These are phyloP conservation scores for Euphrasia confusa DNA, from an alignment of 257 asterid genomes.

Conservation along the genomic window DNA sequence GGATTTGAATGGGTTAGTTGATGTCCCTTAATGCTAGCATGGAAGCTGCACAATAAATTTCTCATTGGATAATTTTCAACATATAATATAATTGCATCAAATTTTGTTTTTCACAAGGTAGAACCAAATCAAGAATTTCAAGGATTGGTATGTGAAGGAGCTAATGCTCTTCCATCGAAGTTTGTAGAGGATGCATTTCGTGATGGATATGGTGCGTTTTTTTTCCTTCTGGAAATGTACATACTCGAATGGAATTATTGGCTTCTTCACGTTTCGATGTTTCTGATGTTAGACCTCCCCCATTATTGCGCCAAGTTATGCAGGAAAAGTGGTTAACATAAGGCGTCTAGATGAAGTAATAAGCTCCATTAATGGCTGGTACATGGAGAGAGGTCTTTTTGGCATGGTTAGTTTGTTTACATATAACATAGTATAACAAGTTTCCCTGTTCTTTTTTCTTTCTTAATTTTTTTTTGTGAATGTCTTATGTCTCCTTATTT, in stretches of 20 bases:
- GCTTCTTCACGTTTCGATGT: constrained; percentile 15
- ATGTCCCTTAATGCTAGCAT: background rate
- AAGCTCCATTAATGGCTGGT: constrained; percentile 93
- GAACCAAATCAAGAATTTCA: constrained; percentile 98
- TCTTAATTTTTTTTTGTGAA: constrained; percentile 9
- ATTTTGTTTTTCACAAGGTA: constrained; percentile 70
- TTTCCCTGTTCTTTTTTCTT: background rate
- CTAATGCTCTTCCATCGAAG: constrained; percentile 88
- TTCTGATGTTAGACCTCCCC: constrained; percentile 46
- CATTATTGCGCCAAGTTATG: constrained; percentile 51
- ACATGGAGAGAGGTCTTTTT: constrained; percentile 96
- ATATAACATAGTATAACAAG: background rate
- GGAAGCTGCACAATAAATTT: constrained; percentile 17
- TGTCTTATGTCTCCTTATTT: constrained; percentile 10
- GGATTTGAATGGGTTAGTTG: background rate
- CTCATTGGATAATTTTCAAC: constrained; percentile 14
- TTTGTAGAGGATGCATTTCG: constrained; percentile 92
- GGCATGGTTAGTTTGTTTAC: constrained; percentile 66
- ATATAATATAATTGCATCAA: constrained; percentile 29
- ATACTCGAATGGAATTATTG: constrained; percentile 4
- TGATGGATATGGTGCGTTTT: constrained; percentile 80
- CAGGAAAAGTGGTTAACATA: constrained; percentile 96
- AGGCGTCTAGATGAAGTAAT: constrained; percentile 81
- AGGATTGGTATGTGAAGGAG: constrained; percentile 98
- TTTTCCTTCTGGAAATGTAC: constrained; percentile 15